Evolutionary conservation across 192 early-diverging fungal species (phyloP), one percentile per base, ranked within the genome.

Genomic region (Kappamyces sp.): DNA sequence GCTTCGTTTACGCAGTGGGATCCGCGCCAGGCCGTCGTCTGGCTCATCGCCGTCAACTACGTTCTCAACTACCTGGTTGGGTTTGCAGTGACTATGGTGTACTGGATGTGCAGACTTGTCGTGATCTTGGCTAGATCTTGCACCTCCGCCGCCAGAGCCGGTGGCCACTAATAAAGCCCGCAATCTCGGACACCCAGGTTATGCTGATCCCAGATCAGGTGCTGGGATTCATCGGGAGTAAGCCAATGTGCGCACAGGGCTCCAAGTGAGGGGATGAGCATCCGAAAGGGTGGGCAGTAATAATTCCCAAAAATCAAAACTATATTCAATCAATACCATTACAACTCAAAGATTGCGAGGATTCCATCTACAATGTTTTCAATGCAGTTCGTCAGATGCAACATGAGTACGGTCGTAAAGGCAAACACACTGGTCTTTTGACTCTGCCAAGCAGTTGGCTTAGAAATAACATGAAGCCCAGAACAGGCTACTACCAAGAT

Each of bases 291-390:
- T 51, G 9, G 6, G 33, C 31, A 10, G 33, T 15, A 31, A n/a
- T 57, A 2, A 1, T 34, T 57, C 47, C 34, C 5, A 57, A 5
- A 57, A 35, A 42, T 9, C 4, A 42, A 7, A 58, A 23, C 31
- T n/a, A 32, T 42, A 3, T 5, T 8, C 47, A 58, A 23, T 6
- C 42, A 47, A 40, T n/a, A 37, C 15, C 49, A 59, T 5, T 47
- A 36, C 36, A 59, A 61, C 47, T 58, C 53, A 46, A 51, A 53
- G 23, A 58, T 34, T 13, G 55, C 35, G 34, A 55, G 42, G 1
- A 74, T 39, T 5, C 67, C 76, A 54, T 78, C 76, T 55, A 62
- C 71, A 5, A 75, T 40, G 50, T 78, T 74, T 57, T 78, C 76
- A 13, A 71, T 63, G 38, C 70, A 70, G 47, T 57, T 71, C 23